Conservation (phyloP, 2,329 filamentous ascomycete species). For the Ustilaginoidea virens region DNA sequence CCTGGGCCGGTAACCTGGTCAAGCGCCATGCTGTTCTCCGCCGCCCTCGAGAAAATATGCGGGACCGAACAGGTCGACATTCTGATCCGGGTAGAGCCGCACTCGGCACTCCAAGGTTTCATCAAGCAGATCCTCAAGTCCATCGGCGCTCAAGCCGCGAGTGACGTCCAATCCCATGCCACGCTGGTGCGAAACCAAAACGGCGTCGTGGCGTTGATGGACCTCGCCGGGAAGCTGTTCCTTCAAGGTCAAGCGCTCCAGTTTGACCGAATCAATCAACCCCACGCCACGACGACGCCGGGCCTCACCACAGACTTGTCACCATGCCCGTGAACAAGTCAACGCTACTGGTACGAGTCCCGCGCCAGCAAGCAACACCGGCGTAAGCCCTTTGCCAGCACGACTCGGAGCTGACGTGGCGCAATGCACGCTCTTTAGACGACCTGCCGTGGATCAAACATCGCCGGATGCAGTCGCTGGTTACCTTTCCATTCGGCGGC, state of each 20-base stretch:
- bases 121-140: conserved; percentile 32
- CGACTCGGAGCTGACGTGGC: conserved; percentile 31
- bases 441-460: conserved; percentile 42
- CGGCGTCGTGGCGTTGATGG: conserved; percentile 27
- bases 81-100: conserved; percentile 31
- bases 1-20: conserved; percentile 30
- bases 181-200: conserved; percentile 36
- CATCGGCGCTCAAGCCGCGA: conserved; percentile 23
- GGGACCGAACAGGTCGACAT: conserved; percentile 11
- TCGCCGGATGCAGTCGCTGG: conserved; percentile 40
- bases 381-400: conserved; percentile 21
- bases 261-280: conserved; percentile 30
- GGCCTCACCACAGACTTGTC: conserved; percentile 26
- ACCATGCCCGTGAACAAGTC: conserved; percentile 32
- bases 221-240: conserved; percentile 28
- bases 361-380: conserved; percentile 26
- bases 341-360: conserved; percentile 32
- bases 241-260: conserved; percentile 26
- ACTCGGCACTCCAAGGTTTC: conserved; percentile 32
- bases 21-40: conserved; percentile 27
- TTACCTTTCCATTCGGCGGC: conserved; percentile 38
- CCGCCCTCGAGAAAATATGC: conserved; percentile 16
- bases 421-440: conserved; percentile 29
- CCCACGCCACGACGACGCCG: conserved; percentile 5
- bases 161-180: conserved; percentile 26